Evolutionary conservation across 139 green algal species (phyloP), one percentile per base, ranked within the genome.

Genomic region (Raphidocelis subcapitata): DNA sequence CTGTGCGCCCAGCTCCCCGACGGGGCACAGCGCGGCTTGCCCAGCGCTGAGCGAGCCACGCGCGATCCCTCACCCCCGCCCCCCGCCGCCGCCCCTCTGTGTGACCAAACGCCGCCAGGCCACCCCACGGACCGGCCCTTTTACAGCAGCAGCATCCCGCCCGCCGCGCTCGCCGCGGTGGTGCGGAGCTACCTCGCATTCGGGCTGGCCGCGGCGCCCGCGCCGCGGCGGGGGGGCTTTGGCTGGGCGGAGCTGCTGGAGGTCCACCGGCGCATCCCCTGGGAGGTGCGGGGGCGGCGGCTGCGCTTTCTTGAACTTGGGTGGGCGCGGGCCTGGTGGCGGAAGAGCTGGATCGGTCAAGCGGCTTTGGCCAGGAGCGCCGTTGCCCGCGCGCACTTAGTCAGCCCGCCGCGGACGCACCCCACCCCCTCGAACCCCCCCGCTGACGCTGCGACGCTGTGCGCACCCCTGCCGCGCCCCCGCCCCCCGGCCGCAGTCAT

Each of bases 141-240:
- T 44, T 60, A 73, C 49, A 12, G 26, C 35, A 88, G 76, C n/a
- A 54, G 32, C 26, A 67, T 90, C 10, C 49, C 75, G 3, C 75
- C 79, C 0, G 52, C 59, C 1, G 31, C n/a, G 12, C 75, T 90
- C 66, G 62, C 70, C 31, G 83, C 83, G 5, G 47, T 88, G 4
- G 85, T 93, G 37, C 31, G 76, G 24, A 87, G 76, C 73, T 93
- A 82, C 67, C 72, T 89, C 23, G 72, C 76, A 67, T 87, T 87
- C 75, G 88, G 86, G 14, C 73, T 92, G 62, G 72, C 81, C 18
- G 56, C 77, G 63, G 82, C 76, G 5, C 55, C 75, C 14, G 55
- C 60, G 32, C 78, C 86, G n/a, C 78, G 79, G 63, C 44, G 33
- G 3, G 86, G 86, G 5, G 84, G 86, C 18, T 91, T 76, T 74